Evolutionary conservation across 768 basidiomycete genomes (phyloP).

Genomic region (Galerina marginata): DNA sequence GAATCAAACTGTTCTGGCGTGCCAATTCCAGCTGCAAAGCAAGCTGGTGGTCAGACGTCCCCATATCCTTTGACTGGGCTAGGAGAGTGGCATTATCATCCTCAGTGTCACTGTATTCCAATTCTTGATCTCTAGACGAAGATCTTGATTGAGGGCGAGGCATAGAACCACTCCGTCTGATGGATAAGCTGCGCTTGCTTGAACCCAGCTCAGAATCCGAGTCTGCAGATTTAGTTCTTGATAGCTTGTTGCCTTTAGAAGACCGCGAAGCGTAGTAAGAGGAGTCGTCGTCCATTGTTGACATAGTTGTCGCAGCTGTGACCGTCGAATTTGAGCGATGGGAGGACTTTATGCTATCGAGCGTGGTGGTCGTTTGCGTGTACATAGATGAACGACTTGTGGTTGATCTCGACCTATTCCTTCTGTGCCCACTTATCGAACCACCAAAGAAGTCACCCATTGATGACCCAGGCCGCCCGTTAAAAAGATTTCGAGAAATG

Average conservation of each 20-base stretch:
- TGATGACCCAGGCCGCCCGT: conserved; percentile 64
- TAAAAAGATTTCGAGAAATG: conserved; percentile 89
- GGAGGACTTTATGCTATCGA: conserved; percentile 74
- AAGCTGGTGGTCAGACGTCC: conserved; percentile 79
- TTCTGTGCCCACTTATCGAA: conserved; percentile 69
- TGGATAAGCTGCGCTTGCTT: conserved; percentile 46
- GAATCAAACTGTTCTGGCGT: conserved; percentile 81
- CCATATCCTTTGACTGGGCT: conserved; percentile 45
- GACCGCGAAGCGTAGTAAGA: conserved; percentile 49
- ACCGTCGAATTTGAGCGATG: conserved; percentile 72
- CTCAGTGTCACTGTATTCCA: conserved; percentile 50
- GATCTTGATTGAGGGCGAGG: conserved; percentile 35
- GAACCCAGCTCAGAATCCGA: conserved; percentile 40
- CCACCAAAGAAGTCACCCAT: conserved; percentile 78
- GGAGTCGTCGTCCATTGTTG: conserved; percentile 66
- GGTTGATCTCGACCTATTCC: conserved; percentile 63
- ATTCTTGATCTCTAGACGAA: conserved; percentile 45
- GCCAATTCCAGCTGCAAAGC: conserved; percentile 82
- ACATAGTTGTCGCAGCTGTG: conserved; percentile 67
- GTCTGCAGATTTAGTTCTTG: conserved; percentile 47
- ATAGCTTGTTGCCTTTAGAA: conserved; percentile 54
- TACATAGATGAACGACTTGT: conserved; percentile 75
- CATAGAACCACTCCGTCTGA: conserved; percentile 41
- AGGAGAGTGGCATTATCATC: conserved; percentile 48
- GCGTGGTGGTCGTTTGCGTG: conserved; percentile 72